phyloP scores from a whole-genome alignment of 164 flowering plant genomes.

The Piper betle region DNA sequence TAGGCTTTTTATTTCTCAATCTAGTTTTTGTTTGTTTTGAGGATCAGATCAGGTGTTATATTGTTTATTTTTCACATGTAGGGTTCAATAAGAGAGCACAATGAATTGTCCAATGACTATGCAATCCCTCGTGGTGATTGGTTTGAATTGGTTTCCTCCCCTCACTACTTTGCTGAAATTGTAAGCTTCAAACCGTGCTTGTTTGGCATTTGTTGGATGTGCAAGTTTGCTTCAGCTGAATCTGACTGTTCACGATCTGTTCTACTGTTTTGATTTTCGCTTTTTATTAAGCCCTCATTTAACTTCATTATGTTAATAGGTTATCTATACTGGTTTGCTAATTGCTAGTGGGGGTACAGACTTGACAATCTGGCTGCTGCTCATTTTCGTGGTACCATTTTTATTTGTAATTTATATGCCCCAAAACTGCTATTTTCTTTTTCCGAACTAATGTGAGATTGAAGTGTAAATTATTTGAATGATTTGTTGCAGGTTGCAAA shows the following conservation, averaged over 20 bases:
- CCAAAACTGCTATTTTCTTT: too few relatives aligned
- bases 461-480: too few relatives aligned
- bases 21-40: neutral
- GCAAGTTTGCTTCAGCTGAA: neutral
- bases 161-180: conserved; percentile 89
- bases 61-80: conserved; percentile 12
- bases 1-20: neutral
- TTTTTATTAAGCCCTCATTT: neutral
- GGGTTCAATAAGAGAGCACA: conserved; percentile 54
- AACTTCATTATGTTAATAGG: conserved; percentile 24
- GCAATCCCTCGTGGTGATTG: conserved; percentile 80
- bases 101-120: conserved; percentile 34
- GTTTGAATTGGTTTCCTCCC: conserved; percentile 78
- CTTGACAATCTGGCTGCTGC: conserved; percentile 58
- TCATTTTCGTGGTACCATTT: conserved; percentile 64
- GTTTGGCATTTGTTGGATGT: neutral
- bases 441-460: too few relatives aligned
- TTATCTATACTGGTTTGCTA: conserved; percentile 67
- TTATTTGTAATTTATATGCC: neutral
- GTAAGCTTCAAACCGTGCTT: conserved; percentile 28
- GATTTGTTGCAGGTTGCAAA: too few relatives aligned
- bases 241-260: neutral
- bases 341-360: conserved; percentile 77
- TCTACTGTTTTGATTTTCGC: neutral
- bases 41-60: neutral